Evolutionary conservation across 192 early-diverging fungal genomes (phyloP), one percentile per base, ranked within the genome.

Genomic region (Irineochytrium annulatum): DNA sequence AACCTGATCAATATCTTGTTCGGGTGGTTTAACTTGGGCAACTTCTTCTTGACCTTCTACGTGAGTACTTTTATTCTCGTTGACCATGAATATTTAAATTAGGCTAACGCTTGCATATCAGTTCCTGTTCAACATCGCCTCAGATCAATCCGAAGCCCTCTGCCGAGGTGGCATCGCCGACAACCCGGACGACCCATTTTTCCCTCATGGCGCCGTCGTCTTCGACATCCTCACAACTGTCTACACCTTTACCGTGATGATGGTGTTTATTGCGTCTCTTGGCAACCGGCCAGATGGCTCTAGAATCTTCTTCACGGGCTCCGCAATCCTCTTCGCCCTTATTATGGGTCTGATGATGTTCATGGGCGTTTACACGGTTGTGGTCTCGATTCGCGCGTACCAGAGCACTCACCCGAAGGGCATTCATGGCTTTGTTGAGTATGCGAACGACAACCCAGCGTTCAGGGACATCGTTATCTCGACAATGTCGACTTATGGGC

Each of bases 271-370:
- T 43, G 69, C 77, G 28, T 63, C 75, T 1, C 52, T 79, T 31
- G 67, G 65, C 24, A 80, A 81, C 43, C 56, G 77, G n/a, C 79
- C 79, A 19, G 67, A 69, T 17, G 79, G 77, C n/a, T 52, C 68
- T 0, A 86, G 82, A 71, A 65, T 74, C 43, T 78, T 91, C 17
- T 94, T 90, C 58, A 71, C 77, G 28, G 55, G 71, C 6, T 71
- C 79, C 5, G 86, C 91, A 58, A 64, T 86, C 0, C 76, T 92
- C 52, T 96, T 94, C 70, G 84, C 88, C 4, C 37, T 92, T 41
- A 77, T 95, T 55, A 94, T 91, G 89, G 46, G 75, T 17, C 68
- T 85, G 43, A 85, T 92, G 82, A 22, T 72, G 1, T 78, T 70
- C 44, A 52, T 75, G 58, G 70, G 62, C 16, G 35, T 33, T 19